Percentiles rank a stretch among this genome's conserved stretches.
These are phyloP conservation scores for Bonia amplexicaulis DNA, from an alignment of 176 grass and related monocot genomes.

Conservation along the genomic window DNA sequence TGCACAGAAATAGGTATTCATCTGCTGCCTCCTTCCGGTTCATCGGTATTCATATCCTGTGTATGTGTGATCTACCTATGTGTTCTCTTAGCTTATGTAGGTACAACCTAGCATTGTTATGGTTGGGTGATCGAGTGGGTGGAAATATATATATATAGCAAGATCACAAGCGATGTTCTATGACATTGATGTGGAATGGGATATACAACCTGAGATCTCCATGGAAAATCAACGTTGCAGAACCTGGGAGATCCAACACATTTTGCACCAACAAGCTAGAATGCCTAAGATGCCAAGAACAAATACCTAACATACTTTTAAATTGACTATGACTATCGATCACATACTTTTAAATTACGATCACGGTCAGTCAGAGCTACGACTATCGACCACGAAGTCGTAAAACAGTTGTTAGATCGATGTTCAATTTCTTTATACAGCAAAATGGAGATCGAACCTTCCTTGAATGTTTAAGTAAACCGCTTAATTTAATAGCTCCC, in stretches of 20 bases:
- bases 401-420: too few species aligned
- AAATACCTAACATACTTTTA: too few species aligned
- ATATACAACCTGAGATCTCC: background rate
- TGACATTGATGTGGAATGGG: background rate
- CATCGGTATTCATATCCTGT: slow-evolving; percentile 15
- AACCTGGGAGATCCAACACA: background rate
- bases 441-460: background rate
- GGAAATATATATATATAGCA: slow-evolving; percentile 23
- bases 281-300: too few species aligned
- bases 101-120: background rate
- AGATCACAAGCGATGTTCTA: background rate
- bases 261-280: background rate
- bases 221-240: background rate
- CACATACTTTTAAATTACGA: too few species aligned
- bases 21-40: slow-evolving; percentile 17
- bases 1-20: slow-evolving; percentile 35
- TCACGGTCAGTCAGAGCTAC: too few species aligned
- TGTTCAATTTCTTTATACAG: background rate
- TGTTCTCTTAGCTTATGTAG: slow-evolving; percentile 19
- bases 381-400: too few species aligned
- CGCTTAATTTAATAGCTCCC: background rate
- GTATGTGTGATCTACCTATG: slow-evolving; percentile 18
- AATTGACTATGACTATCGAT: too few species aligned
- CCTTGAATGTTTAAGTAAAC: background rate
- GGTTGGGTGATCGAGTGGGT: background rate